Base-by-base conservation (phyloP, 179 eudicot genomes). In the Beta lomatogona region DNA sequence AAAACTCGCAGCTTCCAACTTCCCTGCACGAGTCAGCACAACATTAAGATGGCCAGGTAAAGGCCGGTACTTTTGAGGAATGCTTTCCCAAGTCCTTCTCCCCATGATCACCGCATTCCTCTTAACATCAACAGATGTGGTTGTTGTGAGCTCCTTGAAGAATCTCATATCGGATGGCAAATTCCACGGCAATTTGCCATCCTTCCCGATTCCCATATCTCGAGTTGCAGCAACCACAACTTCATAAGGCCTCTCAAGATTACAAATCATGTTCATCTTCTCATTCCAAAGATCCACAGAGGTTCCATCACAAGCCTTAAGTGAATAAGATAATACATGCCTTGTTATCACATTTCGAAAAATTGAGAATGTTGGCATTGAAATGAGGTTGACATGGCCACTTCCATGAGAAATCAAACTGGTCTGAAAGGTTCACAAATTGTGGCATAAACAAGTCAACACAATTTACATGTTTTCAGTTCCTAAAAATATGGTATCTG, bases 21-120 rank as follows among this genome's bases (percentile, higher is more conserved):
- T 77, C 7, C 71, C 76, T 36, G 84, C 82, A 41, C 79, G 86
- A 66, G 84, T 80, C 36, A 84, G 45, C 28, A 84, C 86, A 57
- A 84, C 71, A 72, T 84, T 84, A 50, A 84, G 75, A 19, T 83
- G 81, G 53, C 81, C 81, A 77, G 81, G 83, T 45, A 80, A 75
- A 71, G 86, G 86, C 28, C 64, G 83, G 36, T 70, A 76, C 75
- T 80, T 80, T 4, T 4, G 78, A 80, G 86, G 79, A 66, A 84
- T 77, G 36, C 81, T 81, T 46, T 81, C 84, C 86, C 86, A 84
- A 64, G 86, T 80, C 22, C 25, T 77, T 61, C 86, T 71, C 55
- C 86, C 86, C 86, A 84, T 84, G 52, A 84, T 81, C 31, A 84
- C 86, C 1, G 81, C 86, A 66, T 84, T 84, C 78, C 64, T 84